Evolutionary conservation across 2,329 filamentous ascomycete genomes (phyloP).

Genomic region (Epichloe coenophiala): DNA sequence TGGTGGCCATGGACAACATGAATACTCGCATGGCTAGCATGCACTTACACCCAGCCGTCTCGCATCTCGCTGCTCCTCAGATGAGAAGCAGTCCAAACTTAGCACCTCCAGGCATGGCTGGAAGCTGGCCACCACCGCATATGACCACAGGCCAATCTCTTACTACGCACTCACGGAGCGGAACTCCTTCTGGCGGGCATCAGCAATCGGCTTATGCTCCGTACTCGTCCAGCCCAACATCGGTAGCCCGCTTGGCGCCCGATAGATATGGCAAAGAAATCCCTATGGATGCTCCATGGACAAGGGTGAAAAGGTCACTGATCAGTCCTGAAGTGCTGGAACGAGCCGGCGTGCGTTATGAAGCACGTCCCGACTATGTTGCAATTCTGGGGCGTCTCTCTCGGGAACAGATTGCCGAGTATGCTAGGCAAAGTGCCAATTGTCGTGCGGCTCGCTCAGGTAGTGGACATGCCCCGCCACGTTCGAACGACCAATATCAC

Average conservation of each 20-base stretch:
- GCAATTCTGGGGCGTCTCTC: constrained; percentile 43
- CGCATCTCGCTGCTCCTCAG: constrained; percentile 24
- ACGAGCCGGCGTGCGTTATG: constrained; percentile 40
- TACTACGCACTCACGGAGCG: constrained; percentile 12
- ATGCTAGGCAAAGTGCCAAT: constrained; percentile 34
- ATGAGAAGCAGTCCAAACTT: constrained; percentile 18
- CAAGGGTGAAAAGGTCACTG: constrained; percentile 37
- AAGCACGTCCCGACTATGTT: constrained; percentile 45
- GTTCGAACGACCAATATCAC: constrained; percentile 5
- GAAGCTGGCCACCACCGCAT: constrained; percentile 9
- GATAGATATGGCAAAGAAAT: constrained; percentile 45
- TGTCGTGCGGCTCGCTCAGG: constrained; percentile 27
- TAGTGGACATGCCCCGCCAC: constrained; percentile 3
- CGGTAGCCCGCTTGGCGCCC: constrained; percentile 32
- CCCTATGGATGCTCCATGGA: constrained; percentile 42
- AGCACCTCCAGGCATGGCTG: constrained; percentile 20
- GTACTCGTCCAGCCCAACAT: constrained; percentile 16
- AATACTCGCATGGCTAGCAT: constrained; percentile 27
- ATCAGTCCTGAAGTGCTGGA: constrained; percentile 42
- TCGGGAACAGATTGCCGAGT: constrained; percentile 36
- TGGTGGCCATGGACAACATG: constrained; percentile 34
- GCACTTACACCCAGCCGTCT: constrained; percentile 21
- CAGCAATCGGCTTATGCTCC: not conserved
- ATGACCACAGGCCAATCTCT: constrained; percentile 20
- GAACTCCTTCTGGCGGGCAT: constrained; percentile 18